Evolutionary conservation across 2,329 filamentous ascomycete genomes (phyloP).

Genomic region (Teratosphaeriaceae sp.): DNA sequence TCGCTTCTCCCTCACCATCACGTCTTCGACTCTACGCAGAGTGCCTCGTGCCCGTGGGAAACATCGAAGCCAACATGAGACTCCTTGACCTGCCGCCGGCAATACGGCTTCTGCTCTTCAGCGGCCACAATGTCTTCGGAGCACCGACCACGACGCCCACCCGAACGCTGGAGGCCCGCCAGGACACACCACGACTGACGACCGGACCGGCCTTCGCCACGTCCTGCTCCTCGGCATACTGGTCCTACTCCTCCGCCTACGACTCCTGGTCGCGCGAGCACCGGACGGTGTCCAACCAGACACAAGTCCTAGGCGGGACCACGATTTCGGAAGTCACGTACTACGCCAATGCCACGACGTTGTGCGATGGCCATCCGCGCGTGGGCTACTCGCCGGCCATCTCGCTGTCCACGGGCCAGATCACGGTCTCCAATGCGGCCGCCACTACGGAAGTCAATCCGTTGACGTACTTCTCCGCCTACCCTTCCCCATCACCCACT

Average conservation of each 20-base stretch:
- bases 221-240: conserved; percentile 1
- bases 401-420: conserved; percentile 12
- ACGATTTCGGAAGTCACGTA: conserved; percentile 17
- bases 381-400: conserved; percentile 21
- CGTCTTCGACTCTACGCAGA: too few relatives aligned
- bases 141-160: background rate
- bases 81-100: conserved; percentile 4
- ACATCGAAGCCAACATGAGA: conserved; percentile 6
- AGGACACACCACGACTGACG: background rate
- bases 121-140: background rate
- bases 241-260: conserved; percentile 2
- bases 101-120: conserved; percentile 2
- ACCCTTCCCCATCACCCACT: conserved; percentile 15
- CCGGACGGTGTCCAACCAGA: background rate
- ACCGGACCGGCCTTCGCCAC: conserved; percentile 4
- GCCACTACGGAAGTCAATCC: conserved; percentile 9
- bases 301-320: conserved; percentile 13
- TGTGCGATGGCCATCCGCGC: conserved; percentile 26
- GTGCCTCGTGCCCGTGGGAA: too few relatives aligned
- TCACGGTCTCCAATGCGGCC: conserved; percentile 9
- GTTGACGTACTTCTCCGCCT: conserved; percentile 9
- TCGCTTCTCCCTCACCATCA: too few relatives aligned
- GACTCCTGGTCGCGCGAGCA: background rate
- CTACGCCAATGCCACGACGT: conserved; percentile 23
- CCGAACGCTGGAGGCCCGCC: background rate